Evolutionary conservation across 1,139 yeast genomes (phyloP).

Genomic region (Hanseniaspora gamundiae): DNA sequence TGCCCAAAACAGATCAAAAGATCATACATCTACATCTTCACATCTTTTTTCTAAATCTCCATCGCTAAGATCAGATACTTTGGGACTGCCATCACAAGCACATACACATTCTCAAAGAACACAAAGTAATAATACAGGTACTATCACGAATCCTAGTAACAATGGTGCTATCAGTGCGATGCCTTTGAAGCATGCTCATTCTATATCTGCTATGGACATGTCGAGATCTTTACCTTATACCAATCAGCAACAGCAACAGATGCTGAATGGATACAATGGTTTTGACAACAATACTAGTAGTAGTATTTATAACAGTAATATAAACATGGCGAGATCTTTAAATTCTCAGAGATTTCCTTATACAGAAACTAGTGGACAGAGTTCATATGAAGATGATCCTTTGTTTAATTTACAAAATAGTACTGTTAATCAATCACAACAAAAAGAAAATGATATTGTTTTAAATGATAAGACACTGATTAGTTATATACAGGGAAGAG

Average conservation of each 20-base stretch:
- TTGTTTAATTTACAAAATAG: background rate
- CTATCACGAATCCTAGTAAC: too few species aligned
- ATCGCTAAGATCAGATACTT: background rate
- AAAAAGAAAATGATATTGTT: background rate
- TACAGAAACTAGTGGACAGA: background rate
- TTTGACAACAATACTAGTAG: background rate
- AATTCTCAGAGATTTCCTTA: background rate
- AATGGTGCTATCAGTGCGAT: too few species aligned
- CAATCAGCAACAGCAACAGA: background rate
- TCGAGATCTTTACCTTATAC: background rate
- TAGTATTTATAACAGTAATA: background rate
- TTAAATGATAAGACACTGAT: background rate
- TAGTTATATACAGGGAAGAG: slow-evolving; percentile 5
- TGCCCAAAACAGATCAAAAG: too few species aligned
- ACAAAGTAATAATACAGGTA: background rate
- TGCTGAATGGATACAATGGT: background rate
- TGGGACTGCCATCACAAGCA: background rate
- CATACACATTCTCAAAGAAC: background rate
- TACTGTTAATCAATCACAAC: background rate
- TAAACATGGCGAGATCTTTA: background rate
- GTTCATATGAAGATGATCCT: background rate
- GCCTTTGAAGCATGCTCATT: background rate
- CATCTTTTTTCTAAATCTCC: background rate
- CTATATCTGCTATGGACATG: background rate
- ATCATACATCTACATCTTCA: too few species aligned